Conservation (phyloP, 768 basidiomycete genomes). For the Tephrocybe sp. region DNA sequence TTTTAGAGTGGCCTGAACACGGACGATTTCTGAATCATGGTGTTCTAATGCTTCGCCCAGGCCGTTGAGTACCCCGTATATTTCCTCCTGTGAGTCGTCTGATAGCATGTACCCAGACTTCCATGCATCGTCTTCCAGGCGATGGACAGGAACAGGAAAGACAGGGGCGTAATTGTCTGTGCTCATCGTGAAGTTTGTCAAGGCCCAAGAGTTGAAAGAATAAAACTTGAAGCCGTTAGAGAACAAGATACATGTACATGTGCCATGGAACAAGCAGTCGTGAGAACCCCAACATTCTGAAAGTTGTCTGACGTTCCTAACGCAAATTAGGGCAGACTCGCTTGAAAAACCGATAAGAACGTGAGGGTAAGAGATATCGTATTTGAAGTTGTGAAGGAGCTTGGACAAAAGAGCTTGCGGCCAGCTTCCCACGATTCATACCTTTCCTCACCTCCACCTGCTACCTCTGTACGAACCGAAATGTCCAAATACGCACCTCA, state of each 20-base stretch:
- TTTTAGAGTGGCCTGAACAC: background rate
- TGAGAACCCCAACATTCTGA: no score
- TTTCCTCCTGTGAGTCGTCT: background rate
- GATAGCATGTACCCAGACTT: background rate
- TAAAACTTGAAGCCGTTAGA: no score
- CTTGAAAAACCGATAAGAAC: no score
- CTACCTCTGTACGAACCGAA: background rate
- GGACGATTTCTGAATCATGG: background rate
- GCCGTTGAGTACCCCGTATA: background rate
- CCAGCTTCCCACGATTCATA: background rate
- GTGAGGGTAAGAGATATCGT: no score
- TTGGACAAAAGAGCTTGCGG: no score
- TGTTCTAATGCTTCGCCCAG: background rate
- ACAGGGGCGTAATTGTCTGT: background rate
- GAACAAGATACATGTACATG: no score
- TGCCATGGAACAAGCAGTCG: no score
- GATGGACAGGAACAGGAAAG: background rate
- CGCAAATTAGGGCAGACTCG: no score
- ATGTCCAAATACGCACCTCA: constrained; percentile 89
- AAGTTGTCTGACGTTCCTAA: no score
- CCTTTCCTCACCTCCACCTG: background rate
- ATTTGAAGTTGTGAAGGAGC: no score
- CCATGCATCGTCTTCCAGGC: constrained; percentile 4
- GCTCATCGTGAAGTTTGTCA: background rate
- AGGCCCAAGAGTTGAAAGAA: no score